Base-by-base conservation (phyloP, 2,329 filamentous ascomycete species). In the Trichoderma breve region DNA sequence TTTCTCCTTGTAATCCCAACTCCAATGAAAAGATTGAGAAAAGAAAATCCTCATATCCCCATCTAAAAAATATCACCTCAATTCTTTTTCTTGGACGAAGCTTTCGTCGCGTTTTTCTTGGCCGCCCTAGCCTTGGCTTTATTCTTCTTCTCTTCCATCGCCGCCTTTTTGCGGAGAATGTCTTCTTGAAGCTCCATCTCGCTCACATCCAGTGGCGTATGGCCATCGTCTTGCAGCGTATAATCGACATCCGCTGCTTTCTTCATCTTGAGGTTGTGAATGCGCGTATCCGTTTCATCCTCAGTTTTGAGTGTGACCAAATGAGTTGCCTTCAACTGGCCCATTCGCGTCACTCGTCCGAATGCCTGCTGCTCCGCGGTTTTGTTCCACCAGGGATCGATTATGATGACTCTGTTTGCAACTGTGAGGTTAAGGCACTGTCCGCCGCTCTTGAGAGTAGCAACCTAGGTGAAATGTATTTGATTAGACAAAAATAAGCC, bases 381-480 rank as follows among this genome's bases (percentile, higher is more conserved):
- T 1, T 79, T 79, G 71, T 93, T 93, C 88, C 89, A 93, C 87
- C 87, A 90, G 0, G 83, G 79, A 34, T 90, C 88, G 0, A 87
- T 66, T 0, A 87, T 79, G 30, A 90, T 88, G 24, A 88, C 85
- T 3, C 87, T 83, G 66, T 87, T 89, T 1, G 84, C 84, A 2
- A 73, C 78, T 0, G 77, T 81, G 0, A 86, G 72, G 53, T 86
- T 85, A 66, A 83, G 81, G 32, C 78, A 81, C 14, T 82, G 79
- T 0, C 80, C 80, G 1, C 83, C 81, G 15, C 78, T 80, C 24
- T 73, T 76, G 43, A 84, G 73, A 0, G 81, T 80, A 0, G 66
- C 3, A 26, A 69, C 55, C 66, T 69, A 26, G 18, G 15, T 9
- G 2, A 18, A 12, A 12, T 12, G 7, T 28, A 15, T 34, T 43